Percentiles rank a stretch among this genome's conserved stretches.
Evolutionary conservation across 192 early-diverging fungal species (phyloP).

Genomic region (Umbelopsis sp.): DNA sequence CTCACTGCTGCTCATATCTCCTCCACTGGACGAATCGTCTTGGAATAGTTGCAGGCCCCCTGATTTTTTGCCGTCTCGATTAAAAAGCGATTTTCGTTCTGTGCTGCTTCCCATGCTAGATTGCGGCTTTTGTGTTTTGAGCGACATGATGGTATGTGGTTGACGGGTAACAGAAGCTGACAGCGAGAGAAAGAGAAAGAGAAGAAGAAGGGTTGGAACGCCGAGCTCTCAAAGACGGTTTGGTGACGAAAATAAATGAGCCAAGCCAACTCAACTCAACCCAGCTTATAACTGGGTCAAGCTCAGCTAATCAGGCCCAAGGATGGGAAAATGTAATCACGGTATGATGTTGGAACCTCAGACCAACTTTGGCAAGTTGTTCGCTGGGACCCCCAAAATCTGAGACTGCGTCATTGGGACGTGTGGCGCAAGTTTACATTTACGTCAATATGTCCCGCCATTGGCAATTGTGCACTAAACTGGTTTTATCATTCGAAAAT

Average conservation of each 20-base stretch:
- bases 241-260: too few species aligned
- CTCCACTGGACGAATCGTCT: not conserved
- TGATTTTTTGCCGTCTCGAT: too few species aligned
- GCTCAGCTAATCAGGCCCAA: too few species aligned
- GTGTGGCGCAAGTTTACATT: not conserved
- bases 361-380: too few species aligned
- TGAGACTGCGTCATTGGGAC: not conserved
- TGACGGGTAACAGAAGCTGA: not conserved
- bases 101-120: too few species aligned
- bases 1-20: not conserved
- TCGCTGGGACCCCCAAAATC: too few species aligned
- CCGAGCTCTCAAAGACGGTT: too few species aligned
- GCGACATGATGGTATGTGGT: not conserved
- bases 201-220: not conserved
- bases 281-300: too few species aligned
- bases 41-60: not conserved
- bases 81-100: too few species aligned
- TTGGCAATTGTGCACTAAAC: not conserved
- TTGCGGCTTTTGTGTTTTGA: too few species aligned
- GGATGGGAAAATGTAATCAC: slow-evolving; percentile 3
- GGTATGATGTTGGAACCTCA: not conserved
- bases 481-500: not conserved
- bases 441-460: not conserved
- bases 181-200: not conserved
- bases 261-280: too few species aligned